A percentile compares a stretch with the other conserved stretches of the same genome.
Evolutionary conservation across 1,284 basidiomycete genomes (phyloP).

Genomic region (Neotropicomus parvogracilis): DNA sequence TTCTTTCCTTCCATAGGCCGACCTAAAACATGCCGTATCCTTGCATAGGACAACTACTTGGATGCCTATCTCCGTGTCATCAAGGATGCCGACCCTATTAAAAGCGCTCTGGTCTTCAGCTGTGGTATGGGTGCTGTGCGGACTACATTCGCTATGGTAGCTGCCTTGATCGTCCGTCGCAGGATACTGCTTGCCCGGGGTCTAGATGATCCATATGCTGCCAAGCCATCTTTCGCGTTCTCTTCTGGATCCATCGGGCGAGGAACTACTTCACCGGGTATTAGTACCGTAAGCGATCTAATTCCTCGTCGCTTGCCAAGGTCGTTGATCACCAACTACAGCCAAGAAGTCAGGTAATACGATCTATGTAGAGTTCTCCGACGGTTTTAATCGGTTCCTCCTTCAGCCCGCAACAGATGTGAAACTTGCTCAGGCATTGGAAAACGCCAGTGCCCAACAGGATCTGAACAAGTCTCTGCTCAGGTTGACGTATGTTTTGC

Average conservation of each 20-base stretch:
- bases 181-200: constrained; percentile 82
- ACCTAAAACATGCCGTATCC: constrained; percentile 3
- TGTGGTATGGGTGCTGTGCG: constrained; percentile 97
- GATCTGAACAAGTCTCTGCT: constrained; percentile 80
- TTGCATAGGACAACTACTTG: constrained; percentile 79
- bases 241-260: constrained; percentile 17
- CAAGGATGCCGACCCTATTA: constrained; percentile 74
- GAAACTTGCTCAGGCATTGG: constrained; percentile 58
- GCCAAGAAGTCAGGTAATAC: constrained; percentile 33
- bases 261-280: constrained; percentile 36
- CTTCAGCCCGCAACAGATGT: constrained; percentile 48
- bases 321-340: constrained; percentile 16
- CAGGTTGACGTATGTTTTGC: constrained; percentile 80
- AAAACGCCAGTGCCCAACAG: constrained; percentile 81
- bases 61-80: constrained; percentile 90
- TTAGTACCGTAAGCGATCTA: constrained; percentile 40
- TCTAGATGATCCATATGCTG: constrained; percentile 70
- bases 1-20: not conserved
- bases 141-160: constrained; percentile 97
- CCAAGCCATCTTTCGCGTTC: constrained; percentile 29
- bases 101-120: constrained; percentile 88
- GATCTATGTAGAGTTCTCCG: not conserved
- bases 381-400: not conserved
- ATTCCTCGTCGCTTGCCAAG: not conserved
- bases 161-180: constrained; percentile 84